phyloP scores from a whole-genome alignment of 192 early-diverging fungal genomes.

The Backusella australiensis region DNA sequence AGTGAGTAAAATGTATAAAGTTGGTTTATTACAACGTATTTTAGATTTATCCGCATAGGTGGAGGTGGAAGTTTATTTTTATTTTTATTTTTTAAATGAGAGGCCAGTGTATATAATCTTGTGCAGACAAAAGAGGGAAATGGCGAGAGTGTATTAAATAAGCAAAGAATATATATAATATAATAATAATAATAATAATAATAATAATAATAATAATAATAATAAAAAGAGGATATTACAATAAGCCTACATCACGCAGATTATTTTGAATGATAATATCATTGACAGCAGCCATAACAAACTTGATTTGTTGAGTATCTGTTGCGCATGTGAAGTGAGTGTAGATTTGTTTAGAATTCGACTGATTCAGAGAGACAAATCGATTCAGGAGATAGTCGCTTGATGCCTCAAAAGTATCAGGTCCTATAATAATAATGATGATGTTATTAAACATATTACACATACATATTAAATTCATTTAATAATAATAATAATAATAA shows the following conservation, averaged over 20 bases:
- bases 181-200: background rate
- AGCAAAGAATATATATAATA: background rate
- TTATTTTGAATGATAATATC: constrained; percentile 71
- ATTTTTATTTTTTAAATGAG: background rate
- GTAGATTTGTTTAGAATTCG: constrained; percentile 82
- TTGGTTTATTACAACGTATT: background rate
- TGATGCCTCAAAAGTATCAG: constrained; percentile 65
- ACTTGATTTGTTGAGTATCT: constrained; percentile 82
- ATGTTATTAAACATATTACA: background rate
- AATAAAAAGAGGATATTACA: background rate
- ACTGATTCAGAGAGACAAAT: constrained; percentile 70
- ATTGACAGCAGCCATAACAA: constrained; percentile 88
- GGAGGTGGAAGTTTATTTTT: background rate
- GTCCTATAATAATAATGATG: constrained; percentile 35
- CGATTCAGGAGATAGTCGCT: constrained; percentile 77
- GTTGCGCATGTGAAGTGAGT: constrained; percentile 88
- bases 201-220: background rate
- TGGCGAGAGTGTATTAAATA: background rate
- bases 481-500: background rate
- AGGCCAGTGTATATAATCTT: background rate
- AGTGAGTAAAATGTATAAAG: too few species aligned
- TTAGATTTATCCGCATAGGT: background rate
- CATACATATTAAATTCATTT: background rate
- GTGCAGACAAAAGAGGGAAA: background rate
- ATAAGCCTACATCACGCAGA: constrained; percentile 9